phyloP scores from a whole-genome alignment of 192 early-diverging fungal genomes.

The Coemansia sp. region DNA sequence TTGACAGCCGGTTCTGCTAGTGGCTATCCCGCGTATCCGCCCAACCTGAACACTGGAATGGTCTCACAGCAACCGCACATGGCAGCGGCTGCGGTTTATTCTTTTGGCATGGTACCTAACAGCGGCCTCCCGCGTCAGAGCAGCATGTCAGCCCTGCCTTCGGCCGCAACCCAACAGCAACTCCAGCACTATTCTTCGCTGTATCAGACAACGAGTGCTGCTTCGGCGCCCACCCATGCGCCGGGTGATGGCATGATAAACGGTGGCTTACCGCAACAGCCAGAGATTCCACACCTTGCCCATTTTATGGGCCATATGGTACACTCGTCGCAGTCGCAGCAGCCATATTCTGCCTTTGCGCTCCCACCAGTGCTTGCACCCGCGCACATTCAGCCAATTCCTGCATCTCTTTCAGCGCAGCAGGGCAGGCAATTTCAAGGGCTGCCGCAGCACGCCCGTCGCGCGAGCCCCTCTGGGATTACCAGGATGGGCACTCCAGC shows the following conservation, averaged over 20 bases:
- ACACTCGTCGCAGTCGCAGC: conserved; percentile 3
- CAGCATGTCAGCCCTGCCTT: conserved; percentile 13
- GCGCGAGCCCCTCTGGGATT: conserved; percentile 35
- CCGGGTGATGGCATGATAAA: conserved; percentile 3
- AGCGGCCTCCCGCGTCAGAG: conserved; percentile 21
- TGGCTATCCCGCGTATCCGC: conserved; percentile 13
- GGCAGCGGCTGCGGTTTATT: conserved; percentile 3
- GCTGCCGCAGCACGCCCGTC: conserved; percentile 35
- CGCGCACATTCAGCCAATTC: conserved; percentile 11
- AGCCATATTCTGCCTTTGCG: conserved; percentile 3
- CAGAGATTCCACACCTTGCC: not conserved
- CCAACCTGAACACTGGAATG: conserved; percentile 5
- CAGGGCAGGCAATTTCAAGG: conserved; percentile 7
- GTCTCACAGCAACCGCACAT: not conserved
- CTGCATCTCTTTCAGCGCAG: conserved; percentile 1
- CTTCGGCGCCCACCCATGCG: conserved; percentile 4
- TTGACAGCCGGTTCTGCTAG: conserved; percentile 2
- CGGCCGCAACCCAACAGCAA: conserved; percentile 7
- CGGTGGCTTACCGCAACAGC: not conserved
- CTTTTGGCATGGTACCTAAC: conserved; percentile 9
- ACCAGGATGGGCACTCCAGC: conserved; percentile 13
- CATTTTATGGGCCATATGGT: not conserved
- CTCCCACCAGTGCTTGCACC: conserved; percentile 3
- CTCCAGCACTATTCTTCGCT: conserved; percentile 16
- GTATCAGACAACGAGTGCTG: conserved; percentile 1